Conservation (phyloP, 257 asterid genomes). For the Mitragyna speciosa region DNA sequence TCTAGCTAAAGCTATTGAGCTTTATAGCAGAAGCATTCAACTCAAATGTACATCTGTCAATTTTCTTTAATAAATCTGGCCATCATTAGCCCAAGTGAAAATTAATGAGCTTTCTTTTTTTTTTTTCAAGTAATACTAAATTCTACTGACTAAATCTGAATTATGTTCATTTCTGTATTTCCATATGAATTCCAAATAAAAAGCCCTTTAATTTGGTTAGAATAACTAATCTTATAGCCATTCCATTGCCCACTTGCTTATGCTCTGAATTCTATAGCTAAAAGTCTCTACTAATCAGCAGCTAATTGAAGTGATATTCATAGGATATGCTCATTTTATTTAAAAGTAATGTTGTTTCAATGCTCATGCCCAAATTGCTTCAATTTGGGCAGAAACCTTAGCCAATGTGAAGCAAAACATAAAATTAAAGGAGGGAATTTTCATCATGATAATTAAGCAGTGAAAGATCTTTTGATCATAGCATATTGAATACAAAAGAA, state of each 20-base stretch:
- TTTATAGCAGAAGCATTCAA: not conserved
- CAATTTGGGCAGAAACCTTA: too few relatives aligned
- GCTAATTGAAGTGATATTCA: not conserved
- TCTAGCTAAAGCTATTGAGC: not conserved
- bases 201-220: not conserved
- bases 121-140: not conserved
- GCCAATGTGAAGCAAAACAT: too few relatives aligned
- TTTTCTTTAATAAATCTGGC: not conserved
- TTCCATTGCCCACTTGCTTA: not conserved
- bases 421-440: too few relatives aligned
- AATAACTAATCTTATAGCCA: not conserved
- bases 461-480: too few relatives aligned
- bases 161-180: not conserved
- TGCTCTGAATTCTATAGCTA: not conserved
- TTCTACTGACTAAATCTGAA: not conserved
- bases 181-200: not conserved
- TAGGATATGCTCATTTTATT: not conserved
- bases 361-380: too few relatives aligned
- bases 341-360: not conserved
- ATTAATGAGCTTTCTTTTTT: not conserved
- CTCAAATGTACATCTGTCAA: not conserved
- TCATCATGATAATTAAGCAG: too few relatives aligned
- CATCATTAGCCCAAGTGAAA: not conserved
- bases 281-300: not conserved
- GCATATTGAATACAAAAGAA: too few relatives aligned